Evolutionary conservation across 1,284 basidiomycete species (phyloP).

Genomic region (Sanguinoderma infundibulare): DNA sequence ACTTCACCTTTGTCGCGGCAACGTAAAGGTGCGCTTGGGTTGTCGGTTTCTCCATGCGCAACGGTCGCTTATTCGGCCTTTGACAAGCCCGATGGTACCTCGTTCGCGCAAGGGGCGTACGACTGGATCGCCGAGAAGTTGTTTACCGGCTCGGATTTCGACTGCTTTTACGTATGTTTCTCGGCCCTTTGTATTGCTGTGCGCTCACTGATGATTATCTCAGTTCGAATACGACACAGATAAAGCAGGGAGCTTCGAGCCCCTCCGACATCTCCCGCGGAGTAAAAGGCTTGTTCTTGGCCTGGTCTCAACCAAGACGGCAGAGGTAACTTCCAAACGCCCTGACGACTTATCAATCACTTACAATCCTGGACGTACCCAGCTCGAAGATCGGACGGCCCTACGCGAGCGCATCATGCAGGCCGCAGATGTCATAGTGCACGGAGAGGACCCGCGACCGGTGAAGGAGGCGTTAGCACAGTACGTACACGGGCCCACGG

Average conservation of each 20-base stretch:
- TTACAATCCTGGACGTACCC: background rate
- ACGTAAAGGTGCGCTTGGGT: constrained; percentile 55
- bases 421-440: constrained; percentile 61
- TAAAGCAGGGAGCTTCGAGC: constrained; percentile 68
- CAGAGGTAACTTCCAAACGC: constrained; percentile 1
- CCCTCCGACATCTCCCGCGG: constrained; percentile 64
- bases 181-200: no score
- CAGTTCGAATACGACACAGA: constrained; percentile 79
- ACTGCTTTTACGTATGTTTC: constrained; percentile 64
- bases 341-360: background rate
- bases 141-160: constrained; percentile 71
- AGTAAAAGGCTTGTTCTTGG: constrained; percentile 74
- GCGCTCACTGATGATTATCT: constrained; percentile 2
- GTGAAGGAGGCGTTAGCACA: constrained; percentile 59
- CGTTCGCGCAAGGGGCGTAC: constrained; percentile 75
- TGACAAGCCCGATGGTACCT: constrained; percentile 45
- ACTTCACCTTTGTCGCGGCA: constrained; percentile 79
- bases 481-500: constrained; percentile 47
- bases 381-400: constrained; percentile 62
- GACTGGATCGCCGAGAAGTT: constrained; percentile 70
- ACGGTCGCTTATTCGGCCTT: background rate
- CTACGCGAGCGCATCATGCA: constrained; percentile 63
- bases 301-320: constrained; percentile 67
- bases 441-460: constrained; percentile 53
- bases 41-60: background rate